Conservation (phyloP, 768 basidiomycete species). For the Boletus barrowsii region DNA sequence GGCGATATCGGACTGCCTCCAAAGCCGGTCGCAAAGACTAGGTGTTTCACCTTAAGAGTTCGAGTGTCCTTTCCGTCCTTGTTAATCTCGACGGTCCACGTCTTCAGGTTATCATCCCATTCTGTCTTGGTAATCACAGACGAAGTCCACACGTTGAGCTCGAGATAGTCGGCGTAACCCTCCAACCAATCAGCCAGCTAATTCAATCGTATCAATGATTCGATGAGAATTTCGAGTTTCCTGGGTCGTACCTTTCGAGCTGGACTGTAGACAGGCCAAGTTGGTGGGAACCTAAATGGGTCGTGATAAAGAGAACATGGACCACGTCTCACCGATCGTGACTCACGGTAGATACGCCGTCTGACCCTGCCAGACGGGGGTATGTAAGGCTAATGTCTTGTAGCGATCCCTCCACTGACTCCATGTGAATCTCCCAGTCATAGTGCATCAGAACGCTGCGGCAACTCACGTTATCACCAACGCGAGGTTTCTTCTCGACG, state of each 20-base stretch:
- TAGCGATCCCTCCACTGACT: constrained; percentile 54
- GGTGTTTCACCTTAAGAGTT: constrained; percentile 43
- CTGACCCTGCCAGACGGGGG: constrained; percentile 52
- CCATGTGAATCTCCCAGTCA: too few species aligned
- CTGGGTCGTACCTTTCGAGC: constrained; percentile 41
- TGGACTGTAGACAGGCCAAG: constrained; percentile 52
- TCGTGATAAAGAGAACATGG: not conserved
- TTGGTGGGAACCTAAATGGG: constrained; percentile 44
- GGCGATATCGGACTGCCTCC: constrained; percentile 45
- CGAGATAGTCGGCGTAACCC: constrained; percentile 53
- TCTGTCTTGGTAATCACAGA: constrained; percentile 38
- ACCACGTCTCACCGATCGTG: not conserved
- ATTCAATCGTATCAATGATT: not conserved
- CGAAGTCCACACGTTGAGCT: constrained; percentile 63
- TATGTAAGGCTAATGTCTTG: constrained; percentile 55
- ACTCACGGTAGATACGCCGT: constrained; percentile 53
- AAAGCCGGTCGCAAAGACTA: constrained; percentile 57
- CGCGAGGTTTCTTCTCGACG: too few species aligned
- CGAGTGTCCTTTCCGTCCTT: constrained; percentile 33
- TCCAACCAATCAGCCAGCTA: constrained; percentile 68
- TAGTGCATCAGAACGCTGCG: too few species aligned
- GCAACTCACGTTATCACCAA: too few species aligned
- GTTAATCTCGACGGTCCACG: constrained; percentile 45
- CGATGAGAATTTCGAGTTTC: not conserved
- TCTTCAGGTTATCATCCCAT: constrained; percentile 36